phyloP scores from a whole-genome alignment of 2,329 filamentous ascomycete species.

The Diplodia scrobiculata region DNA sequence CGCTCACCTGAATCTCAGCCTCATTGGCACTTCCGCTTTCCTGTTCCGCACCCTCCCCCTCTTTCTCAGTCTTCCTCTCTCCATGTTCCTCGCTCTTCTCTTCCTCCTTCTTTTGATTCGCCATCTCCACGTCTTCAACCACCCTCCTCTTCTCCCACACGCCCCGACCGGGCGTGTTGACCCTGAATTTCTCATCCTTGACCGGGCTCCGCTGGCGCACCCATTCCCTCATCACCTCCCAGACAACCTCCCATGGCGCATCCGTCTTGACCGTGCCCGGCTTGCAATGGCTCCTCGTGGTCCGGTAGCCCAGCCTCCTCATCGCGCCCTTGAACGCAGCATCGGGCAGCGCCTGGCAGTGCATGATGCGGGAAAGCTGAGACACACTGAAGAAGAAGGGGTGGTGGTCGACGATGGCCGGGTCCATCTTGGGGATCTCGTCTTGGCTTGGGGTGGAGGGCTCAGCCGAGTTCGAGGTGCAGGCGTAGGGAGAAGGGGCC shows the following conservation, averaged over 20 bases:
- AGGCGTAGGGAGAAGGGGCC: conserved; percentile 32
- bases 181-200: conserved; percentile 69
- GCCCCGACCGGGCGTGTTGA: conserved; percentile 69
- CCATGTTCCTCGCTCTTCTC: conserved; percentile 39
- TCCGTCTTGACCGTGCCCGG: conserved; percentile 90
- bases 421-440: conserved; percentile 35
- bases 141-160: conserved; percentile 58
- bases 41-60: conserved; percentile 30
- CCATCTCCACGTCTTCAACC: conserved; percentile 33
- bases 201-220: conserved; percentile 76
- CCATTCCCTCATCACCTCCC: conserved; percentile 94
- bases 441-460: conserved; percentile 39
- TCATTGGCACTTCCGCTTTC: background rate
- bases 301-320: conserved; percentile 75
- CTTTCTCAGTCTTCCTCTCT: conserved; percentile 44
- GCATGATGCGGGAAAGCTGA: conserved; percentile 72
- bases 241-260: conserved; percentile 84
- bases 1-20: background rate
- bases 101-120: conserved; percentile 39
- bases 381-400: conserved; percentile 88
- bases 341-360: conserved; percentile 77
- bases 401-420: conserved; percentile 49
- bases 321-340: conserved; percentile 80
- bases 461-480: conserved; percentile 31
- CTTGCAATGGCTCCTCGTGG: conserved; percentile 84